phyloP scores from a whole-genome alignment of 202 grass and related monocot genomes.

The Musa balbisiana region DNA sequence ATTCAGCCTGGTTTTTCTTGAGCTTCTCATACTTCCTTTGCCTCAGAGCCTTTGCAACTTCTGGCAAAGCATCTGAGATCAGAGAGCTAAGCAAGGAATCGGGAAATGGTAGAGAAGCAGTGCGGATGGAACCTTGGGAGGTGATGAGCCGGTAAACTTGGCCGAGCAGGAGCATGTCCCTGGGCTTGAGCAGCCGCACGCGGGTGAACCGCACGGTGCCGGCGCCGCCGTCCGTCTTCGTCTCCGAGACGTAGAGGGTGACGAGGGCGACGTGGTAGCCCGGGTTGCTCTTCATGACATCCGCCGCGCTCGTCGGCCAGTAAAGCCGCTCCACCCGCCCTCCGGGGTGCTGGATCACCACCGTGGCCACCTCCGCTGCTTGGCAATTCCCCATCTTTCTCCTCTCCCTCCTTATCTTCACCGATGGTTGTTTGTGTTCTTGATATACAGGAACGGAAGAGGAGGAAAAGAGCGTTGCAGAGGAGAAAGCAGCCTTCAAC shows the following conservation, averaged over 20 bases:
- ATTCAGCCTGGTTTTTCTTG: constrained; percentile 5
- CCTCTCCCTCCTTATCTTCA: not conserved
- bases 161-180: constrained; percentile 75
- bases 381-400: constrained; percentile 11
- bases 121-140: constrained; percentile 50
- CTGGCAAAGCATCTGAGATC: not conserved
- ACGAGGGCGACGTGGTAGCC: constrained; percentile 84
- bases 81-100: no score
- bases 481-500: no score
- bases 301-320: constrained; percentile 63
- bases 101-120: no score
- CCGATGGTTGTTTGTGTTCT: no score
- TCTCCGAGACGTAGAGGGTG: constrained; percentile 41
- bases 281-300: constrained; percentile 82
- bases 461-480: no score
- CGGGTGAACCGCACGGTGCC: constrained; percentile 48
- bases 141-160: constrained; percentile 95
- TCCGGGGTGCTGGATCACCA: constrained; percentile 85
- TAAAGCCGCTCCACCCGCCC: constrained; percentile 82
- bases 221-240: not conserved
- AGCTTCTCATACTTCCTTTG: not conserved
- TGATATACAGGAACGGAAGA: no score
- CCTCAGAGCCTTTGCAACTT: not conserved
- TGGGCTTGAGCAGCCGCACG: constrained; percentile 92
- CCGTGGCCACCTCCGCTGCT: constrained; percentile 73